Base-by-base conservation (phyloP, 1,139 yeast genomes). In the Candida albicans region DNA sequence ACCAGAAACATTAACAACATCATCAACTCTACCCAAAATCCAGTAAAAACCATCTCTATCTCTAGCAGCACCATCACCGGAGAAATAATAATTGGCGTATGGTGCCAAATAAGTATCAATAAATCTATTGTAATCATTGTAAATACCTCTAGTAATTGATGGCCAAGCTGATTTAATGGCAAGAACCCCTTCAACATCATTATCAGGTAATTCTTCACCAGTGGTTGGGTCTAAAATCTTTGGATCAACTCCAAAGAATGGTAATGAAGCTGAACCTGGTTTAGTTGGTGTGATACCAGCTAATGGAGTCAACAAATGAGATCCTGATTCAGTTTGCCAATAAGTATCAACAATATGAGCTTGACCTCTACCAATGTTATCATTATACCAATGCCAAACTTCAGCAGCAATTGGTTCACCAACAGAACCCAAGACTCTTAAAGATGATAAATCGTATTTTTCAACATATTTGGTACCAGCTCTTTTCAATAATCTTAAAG, bases 401-500 rank as follows among this genome's bases (percentile, higher is more conserved):
- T 87, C 96, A 35, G 91, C 88, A 30, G 96, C 95, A 64, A 87
- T 87, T 50, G 96, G 96, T 65, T 87, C 96, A 61, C 96, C 96
- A 37, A 87, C 96, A 10, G 95, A 83, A 22, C 96, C 96, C 48
- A 87, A 73, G 29, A 81, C 82, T 58, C 96, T 76, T 49, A 87
- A 57, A 2, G 89, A 76, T 43, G 79, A 74, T 58, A 87, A 73
- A 54, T 86, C 84, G 61, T 72, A 81, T 26, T 79, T 75, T 55
- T 81, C 83, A 54, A 86, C 79, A 57, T 67, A 81, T 45, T 80
- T 73, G 53, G 82, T 79, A 46, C 96, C 96, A 28, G 95, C 95
- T 59, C 95, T 76, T 69, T 87, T 87, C 65, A 87, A 75, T 58
- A 87, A 72, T 64, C 96, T 79, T 55, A 87, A 73, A 12, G 96